Percentiles rank a stretch among this genome's conserved stretches.
Conservation (phyloP, 805 yeast genomes). For the Ogataea saltuana region DNA sequence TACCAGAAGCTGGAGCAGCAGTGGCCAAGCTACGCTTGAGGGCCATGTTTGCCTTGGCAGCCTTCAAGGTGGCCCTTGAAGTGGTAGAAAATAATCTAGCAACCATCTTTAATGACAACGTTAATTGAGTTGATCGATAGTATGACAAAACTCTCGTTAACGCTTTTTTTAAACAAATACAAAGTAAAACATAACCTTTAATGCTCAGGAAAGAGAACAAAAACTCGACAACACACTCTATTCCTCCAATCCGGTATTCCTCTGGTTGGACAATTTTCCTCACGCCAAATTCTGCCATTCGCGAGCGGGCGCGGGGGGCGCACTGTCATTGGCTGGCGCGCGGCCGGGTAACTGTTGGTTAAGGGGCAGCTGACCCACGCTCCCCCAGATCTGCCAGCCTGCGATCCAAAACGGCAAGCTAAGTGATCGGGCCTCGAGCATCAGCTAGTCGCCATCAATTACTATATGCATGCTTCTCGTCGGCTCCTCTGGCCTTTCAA, state of each 20-base stretch:
- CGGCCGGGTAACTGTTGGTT: conserved; percentile 6
- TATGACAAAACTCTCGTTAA: conserved; percentile 8
- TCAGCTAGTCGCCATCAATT: too few species aligned
- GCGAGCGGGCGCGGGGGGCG: conserved; percentile 7
- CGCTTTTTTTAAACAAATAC: background rate
- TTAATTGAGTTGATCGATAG: conserved; percentile 18
- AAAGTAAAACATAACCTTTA: conserved; percentile 2
- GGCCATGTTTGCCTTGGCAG: conserved; percentile 80
- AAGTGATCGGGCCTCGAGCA: too few species aligned
- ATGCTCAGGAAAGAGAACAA: conserved; percentile 15
- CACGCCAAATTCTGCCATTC: conserved; percentile 8
- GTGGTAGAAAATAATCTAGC: conserved; percentile 61
- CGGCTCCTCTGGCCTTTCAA: background rate
- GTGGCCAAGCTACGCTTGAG: conserved; percentile 77
- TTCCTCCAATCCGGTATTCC: conserved; percentile 10
- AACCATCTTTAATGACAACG: conserved; percentile 34
- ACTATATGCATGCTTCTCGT: background rate
- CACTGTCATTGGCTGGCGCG: conserved; percentile 4
- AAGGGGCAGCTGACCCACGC: conserved; percentile 7
- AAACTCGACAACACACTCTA: conserved; percentile 22
- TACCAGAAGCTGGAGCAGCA: conserved; percentile 76
- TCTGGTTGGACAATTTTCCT: conserved; percentile 9
- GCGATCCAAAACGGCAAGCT: too few species aligned
- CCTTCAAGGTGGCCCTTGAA: conserved; percentile 85
- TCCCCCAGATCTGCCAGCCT: too few species aligned